Conservation (phyloP, 805 yeast species). For the Phaffomyces opuntiae region DNA sequence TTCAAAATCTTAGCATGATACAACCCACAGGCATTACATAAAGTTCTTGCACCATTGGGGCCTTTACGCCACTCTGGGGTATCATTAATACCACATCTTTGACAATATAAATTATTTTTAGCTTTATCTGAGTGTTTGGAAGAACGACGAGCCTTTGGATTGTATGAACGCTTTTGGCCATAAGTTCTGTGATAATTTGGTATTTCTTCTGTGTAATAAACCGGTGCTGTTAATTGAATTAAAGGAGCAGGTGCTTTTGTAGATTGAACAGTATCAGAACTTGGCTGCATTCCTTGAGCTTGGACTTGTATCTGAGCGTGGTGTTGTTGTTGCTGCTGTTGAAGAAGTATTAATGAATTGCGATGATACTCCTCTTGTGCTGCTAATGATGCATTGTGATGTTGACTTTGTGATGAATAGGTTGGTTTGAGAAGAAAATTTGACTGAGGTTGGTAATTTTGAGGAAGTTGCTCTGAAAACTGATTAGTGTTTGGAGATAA, state of each 20-base stretch:
- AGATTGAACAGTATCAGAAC: not conserved
- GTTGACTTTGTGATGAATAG: not conserved
- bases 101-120: slow-evolving; percentile 22
- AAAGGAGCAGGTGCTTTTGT: not conserved
- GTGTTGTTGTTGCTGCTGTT: not conserved
- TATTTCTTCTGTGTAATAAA: not conserved
- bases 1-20: slow-evolving; percentile 63
- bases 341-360: not conserved
- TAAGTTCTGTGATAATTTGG: not conserved
- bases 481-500: not conserved
- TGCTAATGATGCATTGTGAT: not conserved
- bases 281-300: not conserved
- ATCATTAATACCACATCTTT: slow-evolving; percentile 41
- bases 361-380: not conserved
- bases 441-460: not conserved
- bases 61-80: slow-evolving; percentile 85
- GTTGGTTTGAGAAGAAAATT: not conserved
- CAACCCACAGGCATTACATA: slow-evolving; percentile 63
- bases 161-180: not conserved
- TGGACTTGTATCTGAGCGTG: not conserved
- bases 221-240: not conserved
- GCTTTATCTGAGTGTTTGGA: not conserved
- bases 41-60: slow-evolving; percentile 64
- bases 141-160: not conserved
- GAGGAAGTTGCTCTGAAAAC: not conserved